Conservation (phyloP, 2,329 filamentous ascomycete species). For the Penicillium psychrosexuale region DNA sequence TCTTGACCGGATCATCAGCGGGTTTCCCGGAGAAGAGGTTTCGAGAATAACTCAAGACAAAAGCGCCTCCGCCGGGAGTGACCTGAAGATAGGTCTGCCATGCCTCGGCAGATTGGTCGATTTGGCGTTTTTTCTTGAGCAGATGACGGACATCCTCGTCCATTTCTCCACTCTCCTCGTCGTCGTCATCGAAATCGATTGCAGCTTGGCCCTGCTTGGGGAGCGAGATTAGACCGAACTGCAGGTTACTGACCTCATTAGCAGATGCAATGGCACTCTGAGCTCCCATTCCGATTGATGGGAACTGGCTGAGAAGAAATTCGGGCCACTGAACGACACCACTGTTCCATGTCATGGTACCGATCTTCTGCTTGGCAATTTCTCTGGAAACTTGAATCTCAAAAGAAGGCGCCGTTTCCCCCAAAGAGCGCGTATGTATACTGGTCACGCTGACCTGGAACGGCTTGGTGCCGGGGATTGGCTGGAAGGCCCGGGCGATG, state of each 20-base stretch:
- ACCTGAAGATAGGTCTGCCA: conserved; percentile 34
- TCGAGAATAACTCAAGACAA: conserved; percentile 36
- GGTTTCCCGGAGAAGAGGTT: conserved; percentile 39
- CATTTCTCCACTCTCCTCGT: conserved; percentile 20
- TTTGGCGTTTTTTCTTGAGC: conserved; percentile 16
- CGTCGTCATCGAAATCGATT: conserved; percentile 24
- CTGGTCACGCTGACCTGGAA: conserved; percentile 32
- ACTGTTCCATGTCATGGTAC: conserved; percentile 37
- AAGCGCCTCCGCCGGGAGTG: conserved; percentile 27
- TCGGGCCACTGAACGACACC: conserved; percentile 39
- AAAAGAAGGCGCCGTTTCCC: conserved; percentile 29
- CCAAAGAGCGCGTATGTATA: conserved; percentile 29
- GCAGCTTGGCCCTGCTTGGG: conserved; percentile 19
- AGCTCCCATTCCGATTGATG: conserved; percentile 23
- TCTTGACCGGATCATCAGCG: conserved; percentile 31
- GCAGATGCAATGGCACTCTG: conserved; percentile 18
- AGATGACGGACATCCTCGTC: conserved; percentile 12
- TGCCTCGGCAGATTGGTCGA: conserved; percentile 28
- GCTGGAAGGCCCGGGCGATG: conserved; percentile 31
- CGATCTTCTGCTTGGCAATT: conserved; percentile 31
- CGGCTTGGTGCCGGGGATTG: conserved; percentile 33
- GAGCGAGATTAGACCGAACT: conserved; percentile 33
- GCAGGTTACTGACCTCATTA: conserved; percentile 30
- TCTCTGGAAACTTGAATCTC: conserved; percentile 32
- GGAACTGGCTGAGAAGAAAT: conserved; percentile 24